Base-by-base conservation (phyloP, 179 eudicot genomes). In the Pouteria campechiana region DNA sequence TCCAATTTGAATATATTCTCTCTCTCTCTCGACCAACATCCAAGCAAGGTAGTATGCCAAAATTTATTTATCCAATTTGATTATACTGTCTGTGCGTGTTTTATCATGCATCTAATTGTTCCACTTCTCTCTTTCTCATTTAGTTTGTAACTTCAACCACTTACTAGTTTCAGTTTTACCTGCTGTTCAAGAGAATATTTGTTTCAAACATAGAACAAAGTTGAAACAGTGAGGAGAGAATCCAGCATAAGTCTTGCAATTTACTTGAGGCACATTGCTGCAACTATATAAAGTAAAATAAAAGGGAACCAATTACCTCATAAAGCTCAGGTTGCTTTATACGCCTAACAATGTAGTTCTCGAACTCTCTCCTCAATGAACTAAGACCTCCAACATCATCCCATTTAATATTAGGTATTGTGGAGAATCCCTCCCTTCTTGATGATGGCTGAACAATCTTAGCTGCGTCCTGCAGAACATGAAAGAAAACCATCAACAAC, bases 301-400 rank as follows among this genome's bases (percentile, higher is more conserved):
- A 0, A 37, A 12, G 32, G 32, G 39, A 31, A 50, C 11, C 5
- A 41, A 25, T 64, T 63, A 87, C 96, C 90, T 65, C 72, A 42
- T 71, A 88, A 23, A 37, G 38, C 53, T 75, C 65, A 31, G 97
- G 94, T 67, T 56, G 42, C 60, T 80, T 88, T 28, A 84, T 69
- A 19, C 73, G 84, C 36, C 69, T 71, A 45, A 84, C 72, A 32
- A 88, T 57, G 37, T 66, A 59, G 24, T 76, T 86, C 23, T 75
- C 82, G 58, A 84, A 84, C 50, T 70, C 85, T 57, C 57, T 54
- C 58, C 94, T 81, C 37, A 88, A 43, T 14, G 33, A 40, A 47
- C 67, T 46, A 30, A 88, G 84, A 23, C 97, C 95, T 32, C 92
- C 97, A 64, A 84, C 97, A 57, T 88, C 88, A 42, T 73, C 95